Base-by-base conservation (phyloP, 2,329 filamentous ascomycete species). In the Exophiala spinifera region DNA sequence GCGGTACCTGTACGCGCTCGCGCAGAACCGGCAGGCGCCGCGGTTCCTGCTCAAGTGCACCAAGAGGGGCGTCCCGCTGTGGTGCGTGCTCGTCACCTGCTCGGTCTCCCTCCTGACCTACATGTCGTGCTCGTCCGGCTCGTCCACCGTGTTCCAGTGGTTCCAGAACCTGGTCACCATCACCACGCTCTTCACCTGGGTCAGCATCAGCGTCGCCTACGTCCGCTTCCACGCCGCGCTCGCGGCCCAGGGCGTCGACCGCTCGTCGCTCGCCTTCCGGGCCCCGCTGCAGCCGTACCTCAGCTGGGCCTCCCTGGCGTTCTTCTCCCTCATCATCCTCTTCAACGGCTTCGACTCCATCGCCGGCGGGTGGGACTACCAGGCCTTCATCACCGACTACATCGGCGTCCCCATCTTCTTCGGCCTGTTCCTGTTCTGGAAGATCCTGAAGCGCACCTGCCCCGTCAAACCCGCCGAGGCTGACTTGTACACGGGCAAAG, bases 201-300 rank as follows among this genome's bases (percentile, higher is more conserved):
- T 79, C 34, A 80, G 82, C 61, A 87, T 88, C 69, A 83, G 81
- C 67, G 76, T 84, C 28, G 84, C 87, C 0, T 91, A 89, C 67
- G 70, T 91, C 44, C 80, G 79, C 58, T 92, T 89, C 70, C 77
- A 86, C 68, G 82, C 83, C 23, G 88, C 88, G 0, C 77, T 87
- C 50, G 72, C 78, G 25, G 85, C 79, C 0, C 88, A 91, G 65
- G 86, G 86, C 0, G 75, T 91, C 20, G 79, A 83, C 61, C 80
- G 87, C 4, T 78, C 83, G 34, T 76, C 76, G 0, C 72, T 91
- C 15, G 86, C 87, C 0, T 91, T 88, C 73, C 83, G 79, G 57
- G 82, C 84, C 0, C 78, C 77, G 42, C 75, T 81, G 34, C 87
- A 90, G 73, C 88, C 88, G 1, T 90, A 84, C 63, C 79, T 81